phyloP scores from a whole-genome alignment of 352 stramenopile genomes.

The Pythium aphanidermatum region DNA sequence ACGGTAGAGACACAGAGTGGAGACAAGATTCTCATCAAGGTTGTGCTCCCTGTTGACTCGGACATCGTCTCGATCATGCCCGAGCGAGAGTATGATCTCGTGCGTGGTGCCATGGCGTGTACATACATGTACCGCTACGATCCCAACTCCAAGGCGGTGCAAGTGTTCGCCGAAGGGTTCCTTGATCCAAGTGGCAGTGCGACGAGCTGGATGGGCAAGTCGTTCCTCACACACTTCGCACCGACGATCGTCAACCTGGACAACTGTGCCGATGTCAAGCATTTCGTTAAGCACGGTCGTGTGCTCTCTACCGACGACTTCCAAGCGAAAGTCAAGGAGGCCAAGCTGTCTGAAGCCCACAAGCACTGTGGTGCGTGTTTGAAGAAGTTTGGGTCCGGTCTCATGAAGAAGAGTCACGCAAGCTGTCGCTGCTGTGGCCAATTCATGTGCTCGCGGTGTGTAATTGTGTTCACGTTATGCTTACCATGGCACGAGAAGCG shows the following conservation, averaged over 20 bases:
- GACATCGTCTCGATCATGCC: conserved; percentile 32
- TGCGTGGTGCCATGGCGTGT: conserved; percentile 48
- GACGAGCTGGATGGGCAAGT: conserved; percentile 42
- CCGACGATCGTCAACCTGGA: conserved; percentile 55
- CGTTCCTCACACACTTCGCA: conserved; percentile 59
- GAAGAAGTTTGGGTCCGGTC: conserved; percentile 30
- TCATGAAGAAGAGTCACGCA: conserved; percentile 33
- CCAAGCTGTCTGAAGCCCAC: conserved; percentile 17
- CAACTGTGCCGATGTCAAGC: conserved; percentile 71
- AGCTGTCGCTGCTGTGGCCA: conserved; percentile 51
- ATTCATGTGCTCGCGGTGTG: conserved; percentile 48
- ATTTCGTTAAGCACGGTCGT: conserved; percentile 73
- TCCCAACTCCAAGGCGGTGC: conserved; percentile 38
- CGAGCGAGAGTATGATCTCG: conserved; percentile 39
- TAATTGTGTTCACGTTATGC: conserved; percentile 61
- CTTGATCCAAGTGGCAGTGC: conserved; percentile 45
- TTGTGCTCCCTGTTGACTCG: conserved; percentile 51
- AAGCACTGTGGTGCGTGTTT: conserved; percentile 48
- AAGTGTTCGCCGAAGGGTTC: conserved; percentile 60
- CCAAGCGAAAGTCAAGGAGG: conserved; percentile 9
- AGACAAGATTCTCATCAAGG: conserved; percentile 53
- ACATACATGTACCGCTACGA: conserved; percentile 64
- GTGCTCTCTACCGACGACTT: conserved; percentile 43
- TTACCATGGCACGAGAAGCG: conserved; percentile 39
- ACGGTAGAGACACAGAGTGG: conserved; percentile 32